Conservation (phyloP, 2,329 filamentous ascomycete species). For the Herpotrichia juniperi region DNA sequence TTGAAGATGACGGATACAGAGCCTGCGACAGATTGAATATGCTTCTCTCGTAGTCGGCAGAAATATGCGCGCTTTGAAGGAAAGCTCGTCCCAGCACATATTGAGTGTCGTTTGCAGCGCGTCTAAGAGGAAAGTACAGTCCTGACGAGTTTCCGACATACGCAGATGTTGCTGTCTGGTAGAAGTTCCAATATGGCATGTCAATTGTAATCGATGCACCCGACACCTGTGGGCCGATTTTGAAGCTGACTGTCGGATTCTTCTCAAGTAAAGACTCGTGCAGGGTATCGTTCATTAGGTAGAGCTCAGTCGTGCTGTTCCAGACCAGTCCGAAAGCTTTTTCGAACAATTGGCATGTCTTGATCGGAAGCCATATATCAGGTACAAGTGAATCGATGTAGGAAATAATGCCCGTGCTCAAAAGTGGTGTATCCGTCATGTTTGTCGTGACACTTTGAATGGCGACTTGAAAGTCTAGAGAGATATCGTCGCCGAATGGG, state of each 20-base stretch:
- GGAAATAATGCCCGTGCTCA: conserved; percentile 28
- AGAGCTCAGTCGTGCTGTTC: conserved; percentile 42
- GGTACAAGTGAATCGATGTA: conserved; percentile 47
- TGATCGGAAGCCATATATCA: conserved; percentile 49
- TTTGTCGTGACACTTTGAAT: conserved; percentile 30
- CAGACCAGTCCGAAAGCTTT: conserved; percentile 46
- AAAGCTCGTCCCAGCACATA: conserved; percentile 48
- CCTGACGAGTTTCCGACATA: conserved; percentile 24
- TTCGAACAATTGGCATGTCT: conserved; percentile 42
- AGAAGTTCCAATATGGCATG: conserved; percentile 48
- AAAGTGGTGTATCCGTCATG: conserved; percentile 22
- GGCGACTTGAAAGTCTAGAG: conserved; percentile 30
- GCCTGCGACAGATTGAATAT: conserved; percentile 52
- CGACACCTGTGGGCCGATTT: conserved; percentile 30
- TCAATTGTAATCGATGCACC: conserved; percentile 36
- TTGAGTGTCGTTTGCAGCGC: conserved; percentile 44
- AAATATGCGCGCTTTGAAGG: conserved; percentile 49
- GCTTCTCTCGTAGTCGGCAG: conserved; percentile 43
- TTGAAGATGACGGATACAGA: conserved; percentile 55
- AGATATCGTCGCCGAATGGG: conserved; percentile 33
- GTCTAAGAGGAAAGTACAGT: conserved; percentile 47
- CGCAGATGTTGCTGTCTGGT: conserved; percentile 31
- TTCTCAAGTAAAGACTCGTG: conserved; percentile 33
- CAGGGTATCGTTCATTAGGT: conserved; percentile 45
- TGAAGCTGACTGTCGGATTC: conserved; percentile 43